A percentile compares a stretch with the other conserved stretches of the same genome.
phyloP scores from a whole-genome alignment of 2,329 filamentous ascomycete genomes.

The Gyromitra esculenta region DNA sequence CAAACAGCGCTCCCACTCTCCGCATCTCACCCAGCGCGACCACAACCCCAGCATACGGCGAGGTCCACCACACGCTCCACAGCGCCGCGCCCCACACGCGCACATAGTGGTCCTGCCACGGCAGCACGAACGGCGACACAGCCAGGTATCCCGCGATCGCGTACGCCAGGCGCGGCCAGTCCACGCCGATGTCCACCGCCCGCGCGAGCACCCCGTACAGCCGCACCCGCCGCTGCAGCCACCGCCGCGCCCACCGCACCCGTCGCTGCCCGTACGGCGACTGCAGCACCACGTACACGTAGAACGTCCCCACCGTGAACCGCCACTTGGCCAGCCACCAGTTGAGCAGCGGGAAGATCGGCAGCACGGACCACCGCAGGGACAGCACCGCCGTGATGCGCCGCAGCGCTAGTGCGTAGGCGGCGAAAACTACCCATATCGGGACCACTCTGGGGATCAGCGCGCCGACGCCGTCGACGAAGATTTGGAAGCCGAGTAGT shows the following conservation, averaged over 20 bases:
- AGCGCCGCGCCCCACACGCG: background rate
- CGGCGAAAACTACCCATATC: background rate
- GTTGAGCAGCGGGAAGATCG: conserved; percentile 12
- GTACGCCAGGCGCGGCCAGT: background rate
- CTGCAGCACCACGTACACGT: background rate
- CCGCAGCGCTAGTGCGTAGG: background rate
- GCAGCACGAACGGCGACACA: background rate
- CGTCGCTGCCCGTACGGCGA: background rate
- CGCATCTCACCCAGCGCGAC: background rate
- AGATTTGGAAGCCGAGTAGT: background rate
- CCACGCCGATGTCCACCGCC: too few relatives aligned
- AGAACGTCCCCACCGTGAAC: background rate
- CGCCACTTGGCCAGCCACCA: background rate
- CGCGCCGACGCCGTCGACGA: background rate
- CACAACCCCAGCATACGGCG: background rate
- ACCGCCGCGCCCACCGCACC: too few relatives aligned
- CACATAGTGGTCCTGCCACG: background rate
- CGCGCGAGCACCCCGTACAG: too few relatives aligned
- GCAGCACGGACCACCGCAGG: background rate
- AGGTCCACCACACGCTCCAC: background rate
- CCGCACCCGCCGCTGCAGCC: too few relatives aligned
- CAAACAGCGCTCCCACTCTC: background rate
- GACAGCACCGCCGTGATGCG: background rate
- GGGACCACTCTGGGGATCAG: background rate
- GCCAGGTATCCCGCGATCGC: background rate